A percentile compares a stretch with the other conserved stretches of the same genome.
These are phyloP conservation scores for Rhizopogon vinicolor DNA, from an alignment of 768 basidiomycete genomes.

Conservation along the genomic window DNA sequence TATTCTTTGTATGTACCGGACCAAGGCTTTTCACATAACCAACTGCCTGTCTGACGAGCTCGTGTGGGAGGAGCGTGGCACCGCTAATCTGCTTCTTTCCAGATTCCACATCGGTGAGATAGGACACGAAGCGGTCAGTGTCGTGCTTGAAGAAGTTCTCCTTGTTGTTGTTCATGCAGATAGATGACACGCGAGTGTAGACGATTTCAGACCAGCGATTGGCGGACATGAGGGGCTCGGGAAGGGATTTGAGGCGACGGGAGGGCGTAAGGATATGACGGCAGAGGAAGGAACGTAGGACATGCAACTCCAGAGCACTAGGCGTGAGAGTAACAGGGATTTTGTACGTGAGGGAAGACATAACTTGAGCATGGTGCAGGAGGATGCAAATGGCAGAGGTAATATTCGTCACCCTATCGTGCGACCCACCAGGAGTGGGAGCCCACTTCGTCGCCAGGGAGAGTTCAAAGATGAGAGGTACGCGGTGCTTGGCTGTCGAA, in stretches of 20 bases:
- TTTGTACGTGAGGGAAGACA: constrained; percentile 2
- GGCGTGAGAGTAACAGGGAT: constrained; percentile 23
- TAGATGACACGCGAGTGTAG: constrained; percentile 56
- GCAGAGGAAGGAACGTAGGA: constrained; percentile 54
- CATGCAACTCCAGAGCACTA: constrained; percentile 28
- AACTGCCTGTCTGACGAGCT: constrained; percentile 42
- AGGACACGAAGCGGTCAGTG: constrained; percentile 50
- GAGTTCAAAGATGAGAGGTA: constrained; percentile 22
- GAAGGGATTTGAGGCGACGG: constrained; percentile 38
- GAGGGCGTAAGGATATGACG: constrained; percentile 58
- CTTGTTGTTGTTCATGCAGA: constrained; percentile 59
- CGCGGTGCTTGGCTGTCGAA: constrained; percentile 15
- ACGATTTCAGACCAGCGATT: constrained; percentile 53
- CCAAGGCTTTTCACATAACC: background rate
- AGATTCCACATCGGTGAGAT: constrained; percentile 50
- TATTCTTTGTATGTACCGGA: background rate
- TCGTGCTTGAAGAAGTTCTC: constrained; percentile 55
- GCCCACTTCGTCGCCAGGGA: constrained; percentile 71
- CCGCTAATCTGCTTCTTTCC: constrained; percentile 58
- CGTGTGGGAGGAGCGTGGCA: constrained; percentile 63
- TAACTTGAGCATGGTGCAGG: constrained; percentile 36
- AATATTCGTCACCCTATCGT: constrained; percentile 63
- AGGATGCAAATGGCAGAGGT: constrained; percentile 56
- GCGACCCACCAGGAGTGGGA: constrained; percentile 51
- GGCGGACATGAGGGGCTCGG: constrained; percentile 61